phyloP scores from a whole-genome alignment of 192 early-diverging fungal species.

The Paraglomus brasilianum region DNA sequence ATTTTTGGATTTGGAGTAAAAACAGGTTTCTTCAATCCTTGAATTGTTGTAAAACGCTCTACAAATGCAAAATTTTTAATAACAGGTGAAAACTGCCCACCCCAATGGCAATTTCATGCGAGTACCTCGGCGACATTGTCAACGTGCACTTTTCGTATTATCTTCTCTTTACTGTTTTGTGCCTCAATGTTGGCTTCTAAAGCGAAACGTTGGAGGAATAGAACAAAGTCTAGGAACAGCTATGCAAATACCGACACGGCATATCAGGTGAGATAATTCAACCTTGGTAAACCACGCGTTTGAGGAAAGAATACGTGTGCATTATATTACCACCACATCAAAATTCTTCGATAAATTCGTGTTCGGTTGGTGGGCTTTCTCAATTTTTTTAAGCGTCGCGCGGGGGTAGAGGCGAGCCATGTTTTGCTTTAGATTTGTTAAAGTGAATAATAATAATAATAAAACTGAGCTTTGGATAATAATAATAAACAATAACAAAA shows the following conservation, averaged over 20 bases:
- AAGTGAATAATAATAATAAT: too few relatives aligned
- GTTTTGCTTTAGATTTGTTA: not conserved
- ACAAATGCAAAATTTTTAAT: not conserved
- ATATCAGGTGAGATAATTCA: too few relatives aligned
- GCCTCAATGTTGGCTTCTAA: not conserved
- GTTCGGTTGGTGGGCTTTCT: not conserved
- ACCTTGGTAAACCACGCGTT: too few relatives aligned
- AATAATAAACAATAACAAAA: too few relatives aligned
- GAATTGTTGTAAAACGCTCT: slow-evolving; percentile 1
- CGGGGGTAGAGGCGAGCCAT: not conserved
- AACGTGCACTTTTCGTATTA: not conserved
- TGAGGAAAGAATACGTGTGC: too few relatives aligned
- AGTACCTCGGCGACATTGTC: not conserved
- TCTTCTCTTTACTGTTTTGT: not conserved
- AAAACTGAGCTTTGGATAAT: too few relatives aligned
- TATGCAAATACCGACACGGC: not conserved
- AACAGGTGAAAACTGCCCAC: not conserved
- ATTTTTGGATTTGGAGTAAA: too few relatives aligned
- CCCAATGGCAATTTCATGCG: not conserved
- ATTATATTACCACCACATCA: not conserved
- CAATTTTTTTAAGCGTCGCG: slow-evolving; percentile 11
- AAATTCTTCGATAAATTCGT: not conserved
- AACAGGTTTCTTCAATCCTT: not conserved
- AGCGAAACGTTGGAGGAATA: not conserved
- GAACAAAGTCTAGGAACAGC: slow-evolving; percentile 9